Conservation (phyloP, 345 rosid species). For the Citrus sinensis region DVS_A1.0 CM039165.1:32832501-32833000, state of each 20-base stretch:
- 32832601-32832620: constrained; percentile 31
- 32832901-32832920: neutral
- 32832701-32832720: neutral
- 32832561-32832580: constrained; percentile 39
- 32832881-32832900: constrained; percentile 23
- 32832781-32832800: neutral
- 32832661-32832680: neutral
- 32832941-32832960: constrained; percentile 45
- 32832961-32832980: constrained; percentile 62
- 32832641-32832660: neutral
- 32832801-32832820: constrained; percentile 21
- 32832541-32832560: constrained; percentile 8
- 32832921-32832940: constrained; percentile 19
- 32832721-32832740: neutral
- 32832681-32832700: constrained; percentile 4
- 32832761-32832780: neutral
- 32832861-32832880: constrained; percentile 51
- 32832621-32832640: constrained; percentile 32
- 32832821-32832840: constrained; percentile 39
- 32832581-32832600: constrained; percentile 34
- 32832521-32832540: constrained; percentile 11
- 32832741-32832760: constrained; percentile 1
- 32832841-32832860: constrained; percentile 23
- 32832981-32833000: constrained; percentile 75
- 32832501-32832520: constrained; percentile 57